These are phyloP conservation scores for Trichocladium uniseriatum DNA, from an alignment of 495 filamentous ascomycete species.

Conservation along the genomic window DNA sequence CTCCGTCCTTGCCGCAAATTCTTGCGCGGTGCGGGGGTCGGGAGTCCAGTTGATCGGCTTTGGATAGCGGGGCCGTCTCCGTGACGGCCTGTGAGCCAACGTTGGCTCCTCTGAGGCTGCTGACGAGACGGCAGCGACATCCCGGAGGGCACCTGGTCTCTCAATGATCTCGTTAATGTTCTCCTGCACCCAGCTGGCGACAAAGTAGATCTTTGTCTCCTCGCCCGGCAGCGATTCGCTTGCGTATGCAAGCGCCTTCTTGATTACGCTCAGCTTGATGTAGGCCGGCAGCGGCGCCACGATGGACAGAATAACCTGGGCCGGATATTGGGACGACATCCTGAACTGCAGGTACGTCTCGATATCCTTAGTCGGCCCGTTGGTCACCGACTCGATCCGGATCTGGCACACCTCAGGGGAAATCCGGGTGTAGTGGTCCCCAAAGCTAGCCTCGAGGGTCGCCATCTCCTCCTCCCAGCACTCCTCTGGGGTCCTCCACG, in stretches of 20 bases:
- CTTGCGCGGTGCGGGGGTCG: constrained; percentile 33
- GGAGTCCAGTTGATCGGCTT: constrained; percentile 40
- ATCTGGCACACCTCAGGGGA: constrained; percentile 58
- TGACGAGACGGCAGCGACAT: constrained; percentile 63
- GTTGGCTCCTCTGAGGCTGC: constrained; percentile 43
- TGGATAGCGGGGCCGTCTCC: constrained; percentile 41
- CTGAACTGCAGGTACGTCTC: constrained; percentile 43
- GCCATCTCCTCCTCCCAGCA: constrained; percentile 80
- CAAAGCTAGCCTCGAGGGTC: constrained; percentile 73
- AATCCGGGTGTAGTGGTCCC: constrained; percentile 48
- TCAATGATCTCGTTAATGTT: constrained; percentile 68
- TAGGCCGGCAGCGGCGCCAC: constrained; percentile 71
- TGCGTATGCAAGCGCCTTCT: constrained; percentile 62
- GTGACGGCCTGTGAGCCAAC: constrained; percentile 17
- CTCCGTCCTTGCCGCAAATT: constrained; percentile 39
- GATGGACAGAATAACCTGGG: constrained; percentile 65
- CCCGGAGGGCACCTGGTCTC: constrained; percentile 69
- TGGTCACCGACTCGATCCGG: constrained; percentile 37
- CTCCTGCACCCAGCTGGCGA: constrained; percentile 82
- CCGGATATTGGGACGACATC: constrained; percentile 57
- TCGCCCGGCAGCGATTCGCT: constrained; percentile 61
- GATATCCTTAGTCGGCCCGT: constrained; percentile 34
- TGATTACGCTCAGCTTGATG: constrained; percentile 81
- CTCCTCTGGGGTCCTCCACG: constrained; percentile 39
- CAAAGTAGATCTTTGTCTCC: constrained; percentile 74